Conservation (phyloP, 257 asterid genomes). For the Coffea canephora region DNA sequence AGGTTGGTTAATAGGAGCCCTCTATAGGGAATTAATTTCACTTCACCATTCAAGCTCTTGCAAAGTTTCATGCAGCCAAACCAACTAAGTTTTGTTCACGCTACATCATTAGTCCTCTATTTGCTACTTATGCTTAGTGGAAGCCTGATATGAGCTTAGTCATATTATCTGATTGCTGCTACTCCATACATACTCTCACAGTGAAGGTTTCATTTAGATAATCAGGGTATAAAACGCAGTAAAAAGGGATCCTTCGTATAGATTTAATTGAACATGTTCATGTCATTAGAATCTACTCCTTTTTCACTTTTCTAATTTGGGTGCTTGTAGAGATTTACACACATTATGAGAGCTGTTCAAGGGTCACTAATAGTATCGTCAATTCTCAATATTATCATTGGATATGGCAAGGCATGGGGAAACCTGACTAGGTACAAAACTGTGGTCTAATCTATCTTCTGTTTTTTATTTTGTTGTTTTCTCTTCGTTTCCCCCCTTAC, state of each 20-base stretch:
- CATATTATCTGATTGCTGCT: not conserved
- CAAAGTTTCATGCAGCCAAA: not conserved
- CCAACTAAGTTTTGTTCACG: not conserved
- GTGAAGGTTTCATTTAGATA: not conserved
- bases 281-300: not conserved
- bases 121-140: not conserved
- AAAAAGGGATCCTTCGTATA: not conserved
- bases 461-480: not conserved
- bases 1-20: not conserved
- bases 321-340: constrained; percentile 76
- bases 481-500: not conserved
- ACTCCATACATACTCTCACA: not conserved
- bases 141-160: not conserved
- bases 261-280: not conserved
- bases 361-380: constrained; percentile 93
- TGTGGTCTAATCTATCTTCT: not conserved
- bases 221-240: not conserved
- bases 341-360: constrained; percentile 88
- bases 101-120: not conserved
- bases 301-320: constrained; percentile 22
- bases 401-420: constrained; percentile 84
- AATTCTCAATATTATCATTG: constrained; percentile 69
- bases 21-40: not conserved
- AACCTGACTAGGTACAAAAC: constrained; percentile 61
- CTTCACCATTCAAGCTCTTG: not conserved